Evolutionary conservation across 768 basidiomycete genomes (phyloP), one percentile per base, ranked within the genome.

Genomic region (Macrolepiota albuminosa): DNA sequence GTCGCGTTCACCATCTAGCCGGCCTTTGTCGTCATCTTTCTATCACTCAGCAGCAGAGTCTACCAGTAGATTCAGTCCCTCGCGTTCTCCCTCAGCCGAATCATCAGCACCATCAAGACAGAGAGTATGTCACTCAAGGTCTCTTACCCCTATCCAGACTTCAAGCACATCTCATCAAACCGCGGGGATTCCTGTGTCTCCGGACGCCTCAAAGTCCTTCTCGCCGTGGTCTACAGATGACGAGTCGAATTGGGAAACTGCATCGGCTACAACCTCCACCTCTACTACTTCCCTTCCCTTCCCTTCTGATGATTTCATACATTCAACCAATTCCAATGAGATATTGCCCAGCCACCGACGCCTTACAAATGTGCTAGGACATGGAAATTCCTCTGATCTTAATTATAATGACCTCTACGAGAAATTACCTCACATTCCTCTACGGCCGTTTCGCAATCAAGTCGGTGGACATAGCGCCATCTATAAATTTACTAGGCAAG

Each of bases 401-500:
- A 76, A 82, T 57, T 65, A 79, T 45, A 42, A 58, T 33, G 58
- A 57, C 26, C 75, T 83, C 13, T 78, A 86, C 60, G 85, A 84
- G 56, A 80, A 81, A 61, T 75, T 93, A 47, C 91, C 91, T 1
- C 92, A 95, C 60, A 94, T 99, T 51, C 96, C 95, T 37, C 77
- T 99, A 8, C 86, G 90, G 51, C 97, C 97, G 6, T 99, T 98
- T 75, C 87, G 92, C 52, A 97, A 99, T 67, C 95, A 98, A 75
- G 97, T 99, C 34, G 97, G 97, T 45, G 97, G 97, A 3, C 97
- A 99, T 71, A 93, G 85, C 64, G 90, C 93, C 58, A 97, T 99
- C 67, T 98, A 98, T 75, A 95, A 95, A 69, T 98, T 99, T 65
- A 98, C 95, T 4, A 93, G 93, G 68, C 84, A 95, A 64, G 96